Base-by-base conservation (phyloP, 164 flowering plant genomes). In the Dillenia suffruticosa region DNA sequence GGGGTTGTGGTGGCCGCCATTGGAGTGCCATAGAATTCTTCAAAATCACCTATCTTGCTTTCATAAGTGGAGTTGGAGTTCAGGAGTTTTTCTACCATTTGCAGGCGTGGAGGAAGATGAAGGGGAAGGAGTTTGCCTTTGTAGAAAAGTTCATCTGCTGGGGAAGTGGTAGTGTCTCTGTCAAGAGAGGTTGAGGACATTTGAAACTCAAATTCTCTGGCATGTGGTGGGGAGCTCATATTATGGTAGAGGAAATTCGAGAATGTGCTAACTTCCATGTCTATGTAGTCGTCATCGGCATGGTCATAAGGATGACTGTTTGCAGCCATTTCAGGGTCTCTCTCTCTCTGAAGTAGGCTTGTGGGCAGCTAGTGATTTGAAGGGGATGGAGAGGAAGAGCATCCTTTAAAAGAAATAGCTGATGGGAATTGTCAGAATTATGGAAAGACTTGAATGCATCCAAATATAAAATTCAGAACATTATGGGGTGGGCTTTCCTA, bases 91-190 rank as follows among this genome's bases (percentile, higher is more conserved):
- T 81, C 77, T 46, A 87, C 85, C 97, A 91, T 89, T 69, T 81
- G 89, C 19, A 86, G 50, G 17, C 94, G 79, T 10, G 89, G 96
- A 17, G 92, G 95, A 64, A 84, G 92, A 62, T 88, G 90, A 48
- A 93, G 97, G 56, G 92, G 96, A 6, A 93, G 85, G 54, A 93
- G 92, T 14, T 88, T 87, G 10, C 98, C 98, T 50, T 83, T 85
- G 79, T 89, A 87, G 81, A 93, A 93, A 63, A 93, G 96, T 56
- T 90, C 94, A 77, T 93, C 97, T 52, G 94, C 98, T 2, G 97
- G 87, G 9, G 85, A 85, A 50, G 88, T 69, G 4, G 73, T 65
- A 55, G 71, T 9, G 5, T 76, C 84, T 63, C 48, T 83, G 6
- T 72, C 81, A 50, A 47, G 59, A 46, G 70, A 63, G 54, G 43